A percentile compares a stretch with the other conserved stretches of the same genome.
Conservation (phyloP, 805 yeast genomes). For the Candida quercuum region DNA sequence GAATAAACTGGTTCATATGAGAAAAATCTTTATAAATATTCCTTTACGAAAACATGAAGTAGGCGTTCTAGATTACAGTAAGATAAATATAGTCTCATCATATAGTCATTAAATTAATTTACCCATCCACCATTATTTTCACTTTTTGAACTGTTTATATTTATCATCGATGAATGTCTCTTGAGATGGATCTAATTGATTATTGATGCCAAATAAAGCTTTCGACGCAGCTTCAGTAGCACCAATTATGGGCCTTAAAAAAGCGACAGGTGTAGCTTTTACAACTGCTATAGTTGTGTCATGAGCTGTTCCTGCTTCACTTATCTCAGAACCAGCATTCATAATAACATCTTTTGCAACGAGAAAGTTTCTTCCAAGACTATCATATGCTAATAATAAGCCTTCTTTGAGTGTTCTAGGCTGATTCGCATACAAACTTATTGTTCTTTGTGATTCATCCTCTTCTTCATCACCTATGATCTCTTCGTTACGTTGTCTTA, state of each 20-base stretch:
- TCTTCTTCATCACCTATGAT: constrained; percentile 13
- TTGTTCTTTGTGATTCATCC: constrained; percentile 32
- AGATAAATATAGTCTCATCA: background rate
- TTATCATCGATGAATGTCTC: constrained; percentile 58
- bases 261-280: constrained; percentile 72
- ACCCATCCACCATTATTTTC: no score
- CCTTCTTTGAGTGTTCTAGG: constrained; percentile 73
- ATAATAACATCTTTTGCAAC: constrained; percentile 61
- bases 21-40: no score
- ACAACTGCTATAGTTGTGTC: constrained; percentile 65
- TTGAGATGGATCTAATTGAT: constrained; percentile 67
- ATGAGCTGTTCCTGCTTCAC: constrained; percentile 60
- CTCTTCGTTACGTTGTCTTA: constrained; percentile 1
- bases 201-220: constrained; percentile 77
- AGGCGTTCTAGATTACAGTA: no score
- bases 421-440: constrained; percentile 81
- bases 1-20: no score
- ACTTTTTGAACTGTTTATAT: constrained; percentile 36
- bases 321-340: constrained; percentile 55
- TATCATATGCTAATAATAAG: constrained; percentile 62
- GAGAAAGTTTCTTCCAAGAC: constrained; percentile 62
- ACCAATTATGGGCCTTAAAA: constrained; percentile 84
- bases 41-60: no score
- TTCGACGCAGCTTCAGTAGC: constrained; percentile 87
- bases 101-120: no score